phyloP scores from a whole-genome alignment of 352 stramenopile species.

The Pilasporangium apinafurcum region DNA sequence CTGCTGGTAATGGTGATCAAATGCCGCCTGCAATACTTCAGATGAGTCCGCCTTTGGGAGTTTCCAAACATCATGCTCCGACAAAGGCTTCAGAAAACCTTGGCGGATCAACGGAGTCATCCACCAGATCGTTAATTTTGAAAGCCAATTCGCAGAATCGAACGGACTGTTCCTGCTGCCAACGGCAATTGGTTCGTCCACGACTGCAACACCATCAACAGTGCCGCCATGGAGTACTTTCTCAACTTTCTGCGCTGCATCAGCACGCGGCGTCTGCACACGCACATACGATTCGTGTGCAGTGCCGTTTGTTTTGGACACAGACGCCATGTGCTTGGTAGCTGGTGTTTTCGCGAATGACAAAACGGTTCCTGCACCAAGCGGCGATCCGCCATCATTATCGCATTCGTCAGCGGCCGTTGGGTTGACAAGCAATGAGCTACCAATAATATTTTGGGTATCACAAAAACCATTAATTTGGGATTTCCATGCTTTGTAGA shows the following conservation, averaged over 20 bases:
- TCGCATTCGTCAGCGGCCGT: too few relatives aligned
- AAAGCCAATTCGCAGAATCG: slow-evolving; percentile 12
- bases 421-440: too few relatives aligned
- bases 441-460: too few relatives aligned
- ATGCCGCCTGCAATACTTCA: slow-evolving; percentile 11
- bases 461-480: too few relatives aligned
- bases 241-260: background rate
- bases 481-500: too few relatives aligned
- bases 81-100: slow-evolving; percentile 10
- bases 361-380: too few relatives aligned
- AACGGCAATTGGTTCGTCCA: background rate
- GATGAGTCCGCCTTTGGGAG: slow-evolving; percentile 13
- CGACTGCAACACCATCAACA: too few relatives aligned
- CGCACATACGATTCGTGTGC: slow-evolving; percentile 6
- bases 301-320: too few relatives aligned
- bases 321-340: too few relatives aligned
- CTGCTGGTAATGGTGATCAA: slow-evolving; percentile 8
- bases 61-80: slow-evolving; percentile 23
- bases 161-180: slow-evolving; percentile 7
- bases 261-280: slow-evolving; percentile 6
- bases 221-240: too few relatives aligned
- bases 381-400: too few relatives aligned
- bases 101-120: slow-evolving; percentile 8
- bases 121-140: slow-evolving; percentile 13
- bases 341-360: too few relatives aligned